Percentiles rank a stretch among this genome's conserved stretches.
Evolutionary conservation across 1,284 basidiomycete species (phyloP).

Genomic region (Rhodotorula sp.): DNA sequence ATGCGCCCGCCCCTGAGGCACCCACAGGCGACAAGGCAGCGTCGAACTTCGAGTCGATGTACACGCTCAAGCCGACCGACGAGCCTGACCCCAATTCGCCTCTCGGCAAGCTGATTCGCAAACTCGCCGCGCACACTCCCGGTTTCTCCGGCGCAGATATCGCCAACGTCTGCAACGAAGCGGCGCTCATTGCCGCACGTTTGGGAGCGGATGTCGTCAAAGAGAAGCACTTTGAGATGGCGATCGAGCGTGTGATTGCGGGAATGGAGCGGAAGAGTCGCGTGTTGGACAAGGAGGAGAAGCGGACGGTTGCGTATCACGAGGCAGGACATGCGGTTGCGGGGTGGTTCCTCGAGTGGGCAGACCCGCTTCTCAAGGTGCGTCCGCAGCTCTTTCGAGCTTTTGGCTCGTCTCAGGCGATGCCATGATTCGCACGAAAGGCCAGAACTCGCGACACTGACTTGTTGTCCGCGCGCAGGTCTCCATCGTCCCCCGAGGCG

Average conservation of each 20-base stretch:
- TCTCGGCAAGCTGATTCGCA: slow-evolving; percentile 72
- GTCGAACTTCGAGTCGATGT: slow-evolving; percentile 42
- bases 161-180: slow-evolving; percentile 98
- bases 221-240: slow-evolving; percentile 88
- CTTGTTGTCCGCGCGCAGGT: slow-evolving; percentile 53
- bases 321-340: slow-evolving; percentile 98
- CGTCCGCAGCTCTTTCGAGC: not conserved
- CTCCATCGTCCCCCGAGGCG: slow-evolving; percentile 95
- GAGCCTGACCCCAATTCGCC: slow-evolving; percentile 52
- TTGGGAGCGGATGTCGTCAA: slow-evolving; percentile 73
- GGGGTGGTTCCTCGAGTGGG: slow-evolving; percentile 97
- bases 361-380: slow-evolving; percentile 86
- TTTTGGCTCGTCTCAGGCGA: too few relatives aligned
- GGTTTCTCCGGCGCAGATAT: slow-evolving; percentile 99
- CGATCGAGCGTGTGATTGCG: slow-evolving; percentile 96
- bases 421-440: not conserved
- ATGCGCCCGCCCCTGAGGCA: not conserved
- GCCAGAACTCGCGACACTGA: not conserved
- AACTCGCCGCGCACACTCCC: slow-evolving; percentile 91
- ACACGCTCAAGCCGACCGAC: slow-evolving; percentile 37
- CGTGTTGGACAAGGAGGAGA: slow-evolving; percentile 90
- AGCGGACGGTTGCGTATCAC: slow-evolving; percentile 98
- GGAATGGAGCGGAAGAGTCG: slow-evolving; percentile 94
- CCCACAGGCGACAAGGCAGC: not conserved
- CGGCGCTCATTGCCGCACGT: slow-evolving; percentile 90